A percentile compares a stretch with the other conserved stretches of the same genome.
These are phyloP conservation scores for Aspergillus coremiiformis DNA, from an alignment of 495 filamentous ascomycete genomes.

Conservation along the genomic window DNA sequence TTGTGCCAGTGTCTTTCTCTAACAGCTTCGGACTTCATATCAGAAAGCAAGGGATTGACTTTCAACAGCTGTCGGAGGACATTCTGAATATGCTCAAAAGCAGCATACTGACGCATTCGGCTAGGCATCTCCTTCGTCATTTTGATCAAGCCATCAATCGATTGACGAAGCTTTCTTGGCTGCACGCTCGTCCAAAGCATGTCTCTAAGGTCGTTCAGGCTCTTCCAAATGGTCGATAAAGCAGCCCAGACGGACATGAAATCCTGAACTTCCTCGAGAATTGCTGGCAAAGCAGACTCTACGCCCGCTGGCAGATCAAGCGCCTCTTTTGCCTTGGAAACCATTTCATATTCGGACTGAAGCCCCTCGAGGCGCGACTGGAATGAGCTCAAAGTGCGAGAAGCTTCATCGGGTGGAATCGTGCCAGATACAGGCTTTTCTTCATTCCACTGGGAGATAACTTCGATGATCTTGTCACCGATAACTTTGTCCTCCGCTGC, in stretches of 20 bases:
- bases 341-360: slow-evolving; percentile 83
- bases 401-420: slow-evolving; percentile 80
- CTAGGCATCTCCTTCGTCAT: slow-evolving; percentile 99
- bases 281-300: slow-evolving; percentile 66
- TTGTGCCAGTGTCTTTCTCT: slow-evolving; percentile 94
- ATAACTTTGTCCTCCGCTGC: slow-evolving; percentile 88
- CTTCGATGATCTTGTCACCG: slow-evolving; percentile 73
- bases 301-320: slow-evolving; percentile 75
- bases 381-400: slow-evolving; percentile 68
- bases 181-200: slow-evolving; percentile 88
- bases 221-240: slow-evolving; percentile 93
- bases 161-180: slow-evolving; percentile 79
- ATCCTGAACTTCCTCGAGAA: slow-evolving; percentile 95
- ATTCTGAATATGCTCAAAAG: slow-evolving; percentile 94
- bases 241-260: slow-evolving; percentile 98
- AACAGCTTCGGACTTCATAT: slow-evolving; percentile 95
- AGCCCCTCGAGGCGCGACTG: slow-evolving; percentile 74
- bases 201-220: slow-evolving; percentile 86
- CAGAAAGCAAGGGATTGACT: slow-evolving; percentile 76
- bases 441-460: slow-evolving; percentile 79
- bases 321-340: slow-evolving; percentile 91
- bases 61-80: slow-evolving; percentile 83
- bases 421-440: slow-evolving; percentile 95
- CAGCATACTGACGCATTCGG: slow-evolving; percentile 97
- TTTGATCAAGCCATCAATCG: slow-evolving; percentile 85